Percentiles rank a stretch among this genome's conserved stretches.
Evolutionary conservation across 257 asterid species (phyloP).

Genomic region (Solanum bukasovii): DNA sequence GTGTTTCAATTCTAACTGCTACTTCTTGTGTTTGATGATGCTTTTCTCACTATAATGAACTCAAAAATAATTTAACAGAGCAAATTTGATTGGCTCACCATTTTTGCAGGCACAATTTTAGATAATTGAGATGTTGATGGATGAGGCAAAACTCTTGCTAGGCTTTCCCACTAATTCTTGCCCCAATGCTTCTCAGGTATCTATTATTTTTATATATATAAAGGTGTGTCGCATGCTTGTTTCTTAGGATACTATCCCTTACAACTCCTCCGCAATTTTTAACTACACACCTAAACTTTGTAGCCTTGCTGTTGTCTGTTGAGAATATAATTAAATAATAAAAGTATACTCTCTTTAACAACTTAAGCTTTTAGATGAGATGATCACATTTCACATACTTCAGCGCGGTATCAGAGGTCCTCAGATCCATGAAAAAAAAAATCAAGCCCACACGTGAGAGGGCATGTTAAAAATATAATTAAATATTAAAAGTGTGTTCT

Average conservation of each 20-base stretch:
- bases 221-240: neutral
- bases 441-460: no score
- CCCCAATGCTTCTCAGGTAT: slow-evolving; percentile 15
- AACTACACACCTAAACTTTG: neutral
- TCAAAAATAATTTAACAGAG: neutral
- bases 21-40: neutral
- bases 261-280: neutral
- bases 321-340: neutral
- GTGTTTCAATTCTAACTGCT: neutral
- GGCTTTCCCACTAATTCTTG: slow-evolving; percentile 14
- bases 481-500: no score
- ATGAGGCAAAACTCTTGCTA: slow-evolving; percentile 16
- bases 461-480: no score
- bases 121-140: slow-evolving; percentile 1
- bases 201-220: neutral
- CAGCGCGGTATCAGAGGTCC: no score
- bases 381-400: no score
- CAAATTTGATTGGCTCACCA: neutral
- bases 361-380: no score
- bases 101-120: neutral
- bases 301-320: neutral
- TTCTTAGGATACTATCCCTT: neutral
- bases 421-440: no score
- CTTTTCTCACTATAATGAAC: neutral
- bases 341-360: no score